Conservation (phyloP, 768 basidiomycete genomes). For the Mycena leptocephala region DNA sequence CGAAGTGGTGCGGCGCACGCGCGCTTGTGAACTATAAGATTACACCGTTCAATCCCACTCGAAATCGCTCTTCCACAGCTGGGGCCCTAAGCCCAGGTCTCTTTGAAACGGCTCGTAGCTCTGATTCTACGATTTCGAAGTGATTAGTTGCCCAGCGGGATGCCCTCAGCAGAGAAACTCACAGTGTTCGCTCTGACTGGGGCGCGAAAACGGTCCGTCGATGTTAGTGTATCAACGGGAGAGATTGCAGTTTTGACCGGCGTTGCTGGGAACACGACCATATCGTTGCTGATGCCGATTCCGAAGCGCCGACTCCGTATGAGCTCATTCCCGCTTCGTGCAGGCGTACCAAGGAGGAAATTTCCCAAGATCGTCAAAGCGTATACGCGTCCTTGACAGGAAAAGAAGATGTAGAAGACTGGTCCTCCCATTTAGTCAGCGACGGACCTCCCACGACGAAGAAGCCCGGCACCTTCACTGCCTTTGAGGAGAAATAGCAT, state of each 20-base stretch:
- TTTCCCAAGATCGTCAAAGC: slow-evolving; percentile 19
- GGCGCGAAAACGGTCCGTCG: too few species aligned
- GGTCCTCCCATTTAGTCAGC: not conserved
- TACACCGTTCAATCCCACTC: too few species aligned
- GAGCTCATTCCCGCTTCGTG: not conserved
- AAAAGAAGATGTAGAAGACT: slow-evolving; percentile 10
- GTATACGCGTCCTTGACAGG: slow-evolving; percentile 22
- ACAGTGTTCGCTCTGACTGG: too few species aligned
- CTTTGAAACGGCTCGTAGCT: too few species aligned
- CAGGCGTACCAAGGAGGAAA: slow-evolving; percentile 1
- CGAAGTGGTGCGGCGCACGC: too few species aligned
- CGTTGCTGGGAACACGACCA: not conserved
- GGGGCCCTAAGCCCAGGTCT: too few species aligned
- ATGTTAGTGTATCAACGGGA: too few species aligned
- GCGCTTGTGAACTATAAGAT: too few species aligned
- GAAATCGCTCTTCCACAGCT: too few species aligned
- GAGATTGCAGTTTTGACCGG: not conserved
- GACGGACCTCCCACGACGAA: not conserved
- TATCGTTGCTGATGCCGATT: not conserved
- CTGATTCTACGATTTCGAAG: too few species aligned
- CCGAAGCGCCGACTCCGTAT: not conserved
- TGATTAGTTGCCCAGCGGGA: too few species aligned
- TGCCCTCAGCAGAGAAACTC: too few species aligned
- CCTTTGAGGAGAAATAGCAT: slow-evolving; percentile 10
- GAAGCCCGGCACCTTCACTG: not conserved